A percentile compares a stretch with the other conserved stretches of the same genome.
Conservation (phyloP, 257 asterid genomes). For the Forsythia viridissima region DNA sequence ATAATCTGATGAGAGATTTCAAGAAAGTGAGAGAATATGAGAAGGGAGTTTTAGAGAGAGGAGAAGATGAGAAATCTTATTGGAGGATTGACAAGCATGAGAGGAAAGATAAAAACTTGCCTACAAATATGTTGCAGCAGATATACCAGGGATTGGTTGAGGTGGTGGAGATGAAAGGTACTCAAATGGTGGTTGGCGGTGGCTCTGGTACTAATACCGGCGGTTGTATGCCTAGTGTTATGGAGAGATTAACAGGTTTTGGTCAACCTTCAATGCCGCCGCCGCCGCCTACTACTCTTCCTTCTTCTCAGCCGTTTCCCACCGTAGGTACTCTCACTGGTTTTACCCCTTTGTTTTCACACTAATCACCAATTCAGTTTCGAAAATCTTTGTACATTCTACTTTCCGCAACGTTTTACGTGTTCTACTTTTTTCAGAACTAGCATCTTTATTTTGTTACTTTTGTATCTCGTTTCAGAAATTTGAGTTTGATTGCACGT, state of each 20-base stretch:
- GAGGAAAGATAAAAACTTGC: constrained; percentile 73
- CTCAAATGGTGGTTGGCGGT: constrained; percentile 11
- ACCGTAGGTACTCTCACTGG: constrained; percentile 56
- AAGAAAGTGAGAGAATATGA: constrained; percentile 82
- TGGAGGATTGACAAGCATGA: constrained; percentile 80
- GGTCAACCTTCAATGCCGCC: constrained; percentile 12
- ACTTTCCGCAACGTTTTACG: neutral
- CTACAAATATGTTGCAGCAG: constrained; percentile 79
- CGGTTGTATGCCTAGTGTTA: neutral
- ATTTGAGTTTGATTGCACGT: no score
- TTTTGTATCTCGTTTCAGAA: no score
- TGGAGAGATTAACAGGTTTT: constrained; percentile 6
- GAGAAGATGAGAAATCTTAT: constrained; percentile 39
- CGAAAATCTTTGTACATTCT: neutral
- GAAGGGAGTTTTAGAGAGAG: constrained; percentile 28
- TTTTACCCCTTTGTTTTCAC: constrained; percentile 4
- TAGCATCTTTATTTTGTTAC: no score
- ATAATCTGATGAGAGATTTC: constrained; percentile 91
- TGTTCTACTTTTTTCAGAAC: no score
- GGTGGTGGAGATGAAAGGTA: constrained; percentile 60
- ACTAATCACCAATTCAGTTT: no score
- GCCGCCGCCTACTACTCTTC: constrained; percentile 27
- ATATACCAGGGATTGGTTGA: constrained; percentile 69
- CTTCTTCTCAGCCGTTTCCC: constrained; percentile 53
- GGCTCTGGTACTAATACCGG: constrained; percentile 19